Conservation (phyloP, 208 protist species). For the Herpetomonas tarakana region DNA sequence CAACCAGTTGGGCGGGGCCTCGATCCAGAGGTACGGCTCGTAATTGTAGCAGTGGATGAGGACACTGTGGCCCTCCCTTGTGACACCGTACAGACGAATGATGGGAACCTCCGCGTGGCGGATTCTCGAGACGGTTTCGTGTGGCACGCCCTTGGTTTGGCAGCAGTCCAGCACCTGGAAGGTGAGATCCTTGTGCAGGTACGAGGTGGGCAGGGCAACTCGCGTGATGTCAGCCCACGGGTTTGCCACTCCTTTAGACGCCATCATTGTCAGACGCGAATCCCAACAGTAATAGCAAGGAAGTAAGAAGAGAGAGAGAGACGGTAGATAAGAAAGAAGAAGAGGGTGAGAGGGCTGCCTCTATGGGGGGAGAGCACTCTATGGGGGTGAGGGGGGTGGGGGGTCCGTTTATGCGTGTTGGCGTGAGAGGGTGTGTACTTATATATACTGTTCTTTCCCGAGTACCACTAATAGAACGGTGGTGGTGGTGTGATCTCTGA, state of each 20-base stretch:
- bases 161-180: constrained; percentile 89
- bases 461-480: too few species aligned
- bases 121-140: constrained; percentile 63
- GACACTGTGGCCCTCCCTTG: constrained; percentile 88
- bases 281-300: too few species aligned
- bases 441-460: too few species aligned
- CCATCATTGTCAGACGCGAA: background rate
- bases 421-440: too few species aligned
- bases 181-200: constrained; percentile 57
- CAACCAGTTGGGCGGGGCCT: constrained; percentile 76
- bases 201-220: constrained; percentile 19
- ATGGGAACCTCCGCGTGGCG: constrained; percentile 79
- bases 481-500: too few species aligned
- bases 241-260: constrained; percentile 2
- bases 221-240: constrained; percentile 39
- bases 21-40: constrained; percentile 96
- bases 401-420: background rate
- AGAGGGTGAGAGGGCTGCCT: too few species aligned
- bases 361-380: too few species aligned
- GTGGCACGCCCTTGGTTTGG: constrained; percentile 73
- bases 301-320: too few species aligned
- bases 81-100: constrained; percentile 93
- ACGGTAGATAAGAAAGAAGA: too few species aligned
- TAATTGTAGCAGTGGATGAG: constrained; percentile 94
- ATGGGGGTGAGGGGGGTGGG: too few species aligned